phyloP scores from a whole-genome alignment of 2,329 filamentous ascomycete species.

The Penicillium freii region DNA sequence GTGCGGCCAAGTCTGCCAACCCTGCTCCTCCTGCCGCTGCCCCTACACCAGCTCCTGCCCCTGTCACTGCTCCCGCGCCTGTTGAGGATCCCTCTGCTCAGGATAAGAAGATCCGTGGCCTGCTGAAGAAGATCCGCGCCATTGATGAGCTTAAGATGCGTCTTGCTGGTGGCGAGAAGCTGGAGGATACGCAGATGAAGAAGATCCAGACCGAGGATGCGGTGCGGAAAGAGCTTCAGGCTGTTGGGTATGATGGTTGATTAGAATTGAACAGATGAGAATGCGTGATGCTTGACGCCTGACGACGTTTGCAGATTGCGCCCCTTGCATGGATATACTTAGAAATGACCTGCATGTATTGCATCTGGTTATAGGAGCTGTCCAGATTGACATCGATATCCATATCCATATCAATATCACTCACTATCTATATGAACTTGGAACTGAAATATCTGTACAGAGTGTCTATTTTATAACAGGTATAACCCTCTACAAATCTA shows the following conservation, averaged over 20 bases:
- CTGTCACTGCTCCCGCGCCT: constrained; percentile 28
- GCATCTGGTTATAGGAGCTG: constrained; percentile 8
- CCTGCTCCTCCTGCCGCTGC: constrained; percentile 33
- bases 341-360: constrained; percentile 7
- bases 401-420: constrained; percentile 2
- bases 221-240: constrained; percentile 79
- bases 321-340: constrained; percentile 9
- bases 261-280: constrained; percentile 1
- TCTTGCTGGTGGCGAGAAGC: constrained; percentile 86
- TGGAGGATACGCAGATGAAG: constrained; percentile 97
- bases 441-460: background rate
- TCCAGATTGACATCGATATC: background rate
- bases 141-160: constrained; percentile 99
- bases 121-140: constrained; percentile 95
- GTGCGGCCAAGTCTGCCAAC: constrained; percentile 24
- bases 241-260: constrained; percentile 51
- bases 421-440: background rate
- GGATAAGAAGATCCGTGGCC: constrained; percentile 89
- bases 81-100: constrained; percentile 62
- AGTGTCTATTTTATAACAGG: background rate
- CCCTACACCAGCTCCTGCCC: constrained; percentile 17
- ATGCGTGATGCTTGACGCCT: background rate
- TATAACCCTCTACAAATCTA: background rate
- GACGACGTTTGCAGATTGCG: constrained; percentile 4
- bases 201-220: constrained; percentile 88